Percentiles rank a stretch among this genome's conserved stretches.
Evolutionary conservation across 2,329 filamentous ascomycete genomes (phyloP).

Genomic region (Verticillium tricorpus): DNA sequence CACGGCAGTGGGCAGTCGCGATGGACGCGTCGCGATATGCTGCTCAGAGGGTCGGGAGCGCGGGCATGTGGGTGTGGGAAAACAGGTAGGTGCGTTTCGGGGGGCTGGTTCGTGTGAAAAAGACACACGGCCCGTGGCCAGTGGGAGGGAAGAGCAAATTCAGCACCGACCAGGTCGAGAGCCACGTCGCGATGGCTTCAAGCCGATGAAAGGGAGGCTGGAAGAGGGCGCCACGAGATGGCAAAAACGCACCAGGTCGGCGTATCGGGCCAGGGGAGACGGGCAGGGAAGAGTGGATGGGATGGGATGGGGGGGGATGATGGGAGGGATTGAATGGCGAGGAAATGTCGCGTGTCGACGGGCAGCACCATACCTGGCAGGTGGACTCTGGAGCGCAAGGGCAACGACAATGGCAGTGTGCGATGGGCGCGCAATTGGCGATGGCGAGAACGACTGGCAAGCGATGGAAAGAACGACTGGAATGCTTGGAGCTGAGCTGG

Average conservation of each 20-base stretch:
- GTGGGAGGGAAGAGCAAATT: neutral
- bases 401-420: neutral
- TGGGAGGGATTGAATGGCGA: neutral
- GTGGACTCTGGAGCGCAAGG: neutral
- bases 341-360: neutral
- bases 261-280: neutral
- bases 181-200: neutral
- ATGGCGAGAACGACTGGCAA: neutral
- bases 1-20: neutral
- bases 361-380: neutral
- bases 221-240: neutral
- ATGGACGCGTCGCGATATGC: neutral
- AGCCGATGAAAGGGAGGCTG: neutral
- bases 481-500: neutral
- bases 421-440: neutral
- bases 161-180: neutral
- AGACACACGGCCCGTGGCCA: neutral
- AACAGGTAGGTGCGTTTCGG: neutral
- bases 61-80: neutral
- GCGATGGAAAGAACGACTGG: neutral
- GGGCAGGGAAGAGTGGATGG: neutral
- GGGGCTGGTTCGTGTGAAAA: neutral
- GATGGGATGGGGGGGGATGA: neutral
- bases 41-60: neutral
- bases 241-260: neutral